Percentiles rank a stretch among this genome's conserved stretches.
These are phyloP conservation scores for Panicum hallii DNA, from an alignment of 202 grass and related monocot genomes.

Conservation along the genomic window DNA sequence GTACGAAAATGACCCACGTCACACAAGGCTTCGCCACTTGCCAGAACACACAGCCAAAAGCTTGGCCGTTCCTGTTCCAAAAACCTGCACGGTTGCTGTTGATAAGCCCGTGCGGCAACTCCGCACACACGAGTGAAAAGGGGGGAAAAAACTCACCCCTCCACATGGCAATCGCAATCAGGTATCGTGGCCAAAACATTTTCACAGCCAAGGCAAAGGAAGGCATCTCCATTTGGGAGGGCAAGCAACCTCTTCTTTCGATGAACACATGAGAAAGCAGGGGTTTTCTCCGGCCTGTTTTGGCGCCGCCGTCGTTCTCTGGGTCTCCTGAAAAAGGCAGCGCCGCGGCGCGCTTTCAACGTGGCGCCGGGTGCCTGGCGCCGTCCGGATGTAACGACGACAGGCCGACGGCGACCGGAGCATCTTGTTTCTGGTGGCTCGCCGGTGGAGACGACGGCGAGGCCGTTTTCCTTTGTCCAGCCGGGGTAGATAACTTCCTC, in stretches of 20 bases:
- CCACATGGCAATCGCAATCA: neutral
- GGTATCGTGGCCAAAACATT: neutral
- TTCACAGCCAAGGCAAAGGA: neutral
- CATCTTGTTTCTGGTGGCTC: conserved; percentile 5
- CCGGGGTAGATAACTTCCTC: neutral
- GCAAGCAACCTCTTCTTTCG: neutral
- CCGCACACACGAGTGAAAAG: neutral
- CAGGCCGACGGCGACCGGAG: conserved; percentile 13
- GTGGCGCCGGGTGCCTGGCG: conserved; percentile 20
- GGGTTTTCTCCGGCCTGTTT: neutral
- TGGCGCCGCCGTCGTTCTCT: neutral
- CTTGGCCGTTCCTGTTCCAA: neutral
- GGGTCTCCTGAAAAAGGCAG: neutral
- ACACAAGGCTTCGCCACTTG: neutral
- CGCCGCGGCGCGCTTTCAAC: conserved; percentile 12
- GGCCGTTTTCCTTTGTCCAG: neutral
- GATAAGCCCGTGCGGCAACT: neutral
- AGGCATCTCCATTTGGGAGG: neutral
- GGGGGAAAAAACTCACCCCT: neutral
- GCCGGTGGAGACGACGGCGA: neutral
- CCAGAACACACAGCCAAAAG: neutral
- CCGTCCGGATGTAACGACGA: neutral
- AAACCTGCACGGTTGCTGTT: neutral
- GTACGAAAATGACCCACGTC: neutral
- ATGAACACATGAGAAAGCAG: neutral